A percentile compares a stretch with the other conserved stretches of the same genome.
Evolutionary conservation across 2,329 filamentous ascomycete species (phyloP).

Genomic region (Magnaporthiopsis rhizophila): DNA sequence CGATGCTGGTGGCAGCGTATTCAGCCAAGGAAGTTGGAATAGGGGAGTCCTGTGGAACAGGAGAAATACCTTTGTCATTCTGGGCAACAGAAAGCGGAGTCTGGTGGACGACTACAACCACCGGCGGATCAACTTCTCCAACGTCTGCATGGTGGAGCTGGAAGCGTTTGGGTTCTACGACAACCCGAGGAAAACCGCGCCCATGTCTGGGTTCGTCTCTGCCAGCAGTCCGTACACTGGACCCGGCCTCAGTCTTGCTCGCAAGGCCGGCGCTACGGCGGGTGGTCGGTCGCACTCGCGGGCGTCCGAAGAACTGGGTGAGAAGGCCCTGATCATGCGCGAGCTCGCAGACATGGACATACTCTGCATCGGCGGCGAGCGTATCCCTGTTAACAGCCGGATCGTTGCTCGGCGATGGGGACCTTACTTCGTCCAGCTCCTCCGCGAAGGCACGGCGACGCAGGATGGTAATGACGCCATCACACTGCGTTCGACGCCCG

Average conservation of each 20-base stretch:
- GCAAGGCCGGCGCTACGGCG: conserved; percentile 57
- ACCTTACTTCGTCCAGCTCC: conserved; percentile 86
- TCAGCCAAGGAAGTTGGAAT: conserved; percentile 97
- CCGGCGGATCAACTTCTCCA: conserved; percentile 92
- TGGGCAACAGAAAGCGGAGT: conserved; percentile 87
- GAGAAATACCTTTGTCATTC: conserved; percentile 88
- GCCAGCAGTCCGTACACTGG: conserved; percentile 63
- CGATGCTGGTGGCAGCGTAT: conserved; percentile 87
- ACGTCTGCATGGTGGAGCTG: conserved; percentile 93
- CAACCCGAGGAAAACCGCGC: conserved; percentile 72
- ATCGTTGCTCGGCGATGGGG: conserved; percentile 87
- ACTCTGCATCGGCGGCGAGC: conserved; percentile 80
- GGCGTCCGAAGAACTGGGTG: conserved; percentile 78
- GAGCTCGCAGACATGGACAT: conserved; percentile 97
- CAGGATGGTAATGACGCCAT: conserved; percentile 67
- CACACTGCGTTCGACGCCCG: conserved; percentile 61
- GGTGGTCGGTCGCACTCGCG: conserved; percentile 69
- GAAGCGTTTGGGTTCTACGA: conserved; percentile 97
- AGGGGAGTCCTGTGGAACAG: conserved; percentile 88
- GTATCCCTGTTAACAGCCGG: conserved; percentile 88
- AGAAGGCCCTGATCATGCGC: conserved; percentile 67
- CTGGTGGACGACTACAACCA: conserved; percentile 98
- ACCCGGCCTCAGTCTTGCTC: conserved; percentile 46
- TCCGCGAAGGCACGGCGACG: conserved; percentile 70
- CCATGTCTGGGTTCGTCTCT: conserved; percentile 77